These are phyloP conservation scores for Rubroshorea leprosula DNA, from an alignment of 345 rosid genomes.

Conservation along the genomic window DNA sequence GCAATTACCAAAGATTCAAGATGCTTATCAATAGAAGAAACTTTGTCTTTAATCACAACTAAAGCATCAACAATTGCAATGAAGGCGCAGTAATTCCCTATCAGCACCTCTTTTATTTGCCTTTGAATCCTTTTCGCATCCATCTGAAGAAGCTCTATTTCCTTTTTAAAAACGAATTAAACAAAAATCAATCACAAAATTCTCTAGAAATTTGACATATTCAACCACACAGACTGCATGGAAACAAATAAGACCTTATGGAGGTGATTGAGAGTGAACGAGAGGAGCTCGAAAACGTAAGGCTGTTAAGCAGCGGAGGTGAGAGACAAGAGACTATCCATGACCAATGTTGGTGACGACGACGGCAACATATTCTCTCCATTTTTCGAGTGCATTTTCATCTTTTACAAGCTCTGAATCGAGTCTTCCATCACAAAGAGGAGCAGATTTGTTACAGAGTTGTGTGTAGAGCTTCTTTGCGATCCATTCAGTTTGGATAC, in stretches of 20 bases:
- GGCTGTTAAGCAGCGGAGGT: constrained; percentile 86
- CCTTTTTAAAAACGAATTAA: constrained; percentile 34
- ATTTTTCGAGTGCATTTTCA: constrained; percentile 40
- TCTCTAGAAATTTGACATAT: too few relatives aligned
- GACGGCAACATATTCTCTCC: constrained; percentile 23
- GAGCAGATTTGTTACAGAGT: not conserved
- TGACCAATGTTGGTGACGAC: constrained; percentile 26
- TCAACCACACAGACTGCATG: too few relatives aligned
- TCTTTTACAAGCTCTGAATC: too few relatives aligned
- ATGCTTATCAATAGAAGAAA: constrained; percentile 77
- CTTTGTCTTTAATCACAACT: constrained; percentile 78
- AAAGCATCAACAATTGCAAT: constrained; percentile 90
- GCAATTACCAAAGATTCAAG: constrained; percentile 77
- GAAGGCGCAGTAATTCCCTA: constrained; percentile 91
- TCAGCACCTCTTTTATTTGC: constrained; percentile 98
- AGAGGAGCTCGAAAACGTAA: constrained; percentile 92
- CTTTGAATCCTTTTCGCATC: constrained; percentile 91
- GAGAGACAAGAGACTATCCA: constrained; percentile 55
- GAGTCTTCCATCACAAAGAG: not conserved
- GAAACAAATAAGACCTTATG: too few relatives aligned
- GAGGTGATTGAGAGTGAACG: constrained; percentile 94
- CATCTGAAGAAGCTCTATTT: constrained; percentile 89
- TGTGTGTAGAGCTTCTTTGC: not conserved
- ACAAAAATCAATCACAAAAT: too few relatives aligned
- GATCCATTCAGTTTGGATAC: constrained; percentile 9